phyloP scores from a whole-genome alignment of 805 yeast species.

The Saccharomycopsis sp. region DNA sequence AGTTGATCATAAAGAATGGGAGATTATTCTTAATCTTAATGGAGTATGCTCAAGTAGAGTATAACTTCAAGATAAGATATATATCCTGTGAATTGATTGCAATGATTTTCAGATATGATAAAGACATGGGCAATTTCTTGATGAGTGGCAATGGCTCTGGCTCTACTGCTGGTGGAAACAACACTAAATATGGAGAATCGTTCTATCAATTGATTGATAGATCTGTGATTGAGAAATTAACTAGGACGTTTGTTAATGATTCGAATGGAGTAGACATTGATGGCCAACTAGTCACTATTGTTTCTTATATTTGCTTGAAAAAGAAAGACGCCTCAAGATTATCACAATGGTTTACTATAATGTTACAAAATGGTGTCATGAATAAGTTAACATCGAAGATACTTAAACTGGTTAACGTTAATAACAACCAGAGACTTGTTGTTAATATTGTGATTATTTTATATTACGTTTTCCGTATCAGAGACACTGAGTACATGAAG shows the following conservation, averaged over 20 bases:
- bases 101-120: slow-evolving; percentile 66
- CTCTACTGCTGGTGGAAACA: background rate
- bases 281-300: slow-evolving; percentile 10
- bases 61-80: slow-evolving; percentile 17
- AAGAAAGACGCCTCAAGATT: slow-evolving; percentile 26
- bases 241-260: slow-evolving; percentile 3
- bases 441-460: background rate
- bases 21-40: slow-evolving; percentile 9
- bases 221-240: slow-evolving; percentile 7
- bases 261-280: slow-evolving; percentile 19
- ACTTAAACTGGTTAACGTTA: background rate
- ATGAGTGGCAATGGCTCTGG: background rate
- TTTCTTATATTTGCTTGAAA: slow-evolving; percentile 12
- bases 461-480: background rate
- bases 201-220: slow-evolving; percentile 12
- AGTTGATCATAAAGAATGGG: slow-evolving; percentile 8
- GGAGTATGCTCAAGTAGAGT: slow-evolving; percentile 10
- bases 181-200: background rate
- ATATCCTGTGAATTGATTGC: slow-evolving; percentile 28
- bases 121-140: slow-evolving; percentile 7
- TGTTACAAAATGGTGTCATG: slow-evolving; percentile 12
- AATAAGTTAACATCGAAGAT: background rate
- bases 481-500: background rate
- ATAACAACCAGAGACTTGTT: background rate
- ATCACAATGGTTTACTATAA: slow-evolving; percentile 31